Conservation (phyloP, 2,329 filamentous ascomycete genomes). For the Aureobasidium lini region DNA sequence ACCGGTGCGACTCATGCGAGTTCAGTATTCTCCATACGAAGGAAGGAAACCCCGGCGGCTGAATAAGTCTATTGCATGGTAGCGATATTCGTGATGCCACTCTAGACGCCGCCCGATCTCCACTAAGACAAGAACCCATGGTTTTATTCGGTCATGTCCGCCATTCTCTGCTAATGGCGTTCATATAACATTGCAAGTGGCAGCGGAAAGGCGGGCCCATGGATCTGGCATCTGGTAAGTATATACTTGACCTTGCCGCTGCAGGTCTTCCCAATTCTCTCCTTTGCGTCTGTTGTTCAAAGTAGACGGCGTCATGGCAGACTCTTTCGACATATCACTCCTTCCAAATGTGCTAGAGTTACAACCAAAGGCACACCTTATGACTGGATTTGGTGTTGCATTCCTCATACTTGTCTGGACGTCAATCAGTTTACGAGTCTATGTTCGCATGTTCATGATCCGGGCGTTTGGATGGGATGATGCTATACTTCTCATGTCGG, state of each 20-base stretch:
- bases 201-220: not conserved
- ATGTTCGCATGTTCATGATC: constrained; percentile 13
- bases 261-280: not conserved
- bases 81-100: not conserved
- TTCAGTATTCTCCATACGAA: not conserved
- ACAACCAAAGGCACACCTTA: not conserved
- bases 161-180: not conserved
- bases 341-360: constrained; percentile 8
- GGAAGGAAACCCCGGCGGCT: not conserved
- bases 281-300: not conserved
- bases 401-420: constrained; percentile 13
- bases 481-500: constrained; percentile 4
- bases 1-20: not conserved
- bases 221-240: not conserved
- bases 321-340: not conserved
- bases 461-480: constrained; percentile 16
- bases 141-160: not conserved
- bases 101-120: not conserved
- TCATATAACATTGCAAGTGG: not conserved
- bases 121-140: too few relatives aligned
- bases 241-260: not conserved
- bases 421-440: constrained; percentile 9
- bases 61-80: not conserved
- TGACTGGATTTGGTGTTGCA: not conserved
- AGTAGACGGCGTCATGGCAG: not conserved